phyloP scores from a whole-genome alignment of 139 green algal species.

The Chlamydomonas applanata region DNA sequence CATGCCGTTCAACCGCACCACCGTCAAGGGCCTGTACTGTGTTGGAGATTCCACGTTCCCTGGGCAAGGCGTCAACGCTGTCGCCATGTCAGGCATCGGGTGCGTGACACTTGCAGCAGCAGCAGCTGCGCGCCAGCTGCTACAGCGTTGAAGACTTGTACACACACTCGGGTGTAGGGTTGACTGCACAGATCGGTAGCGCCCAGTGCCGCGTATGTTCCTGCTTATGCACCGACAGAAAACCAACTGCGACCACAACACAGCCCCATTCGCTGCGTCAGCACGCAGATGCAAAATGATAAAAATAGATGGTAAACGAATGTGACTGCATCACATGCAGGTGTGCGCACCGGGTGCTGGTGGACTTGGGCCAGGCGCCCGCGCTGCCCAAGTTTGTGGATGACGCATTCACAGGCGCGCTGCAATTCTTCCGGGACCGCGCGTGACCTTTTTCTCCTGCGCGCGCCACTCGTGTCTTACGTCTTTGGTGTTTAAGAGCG shows the following conservation, averaged over 20 bases:
- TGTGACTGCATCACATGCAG: too few species aligned
- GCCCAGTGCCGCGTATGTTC: neutral
- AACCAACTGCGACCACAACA: neutral
- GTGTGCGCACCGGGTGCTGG: neutral
- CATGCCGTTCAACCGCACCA: constrained; percentile 91
- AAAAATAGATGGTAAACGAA: too few species aligned
- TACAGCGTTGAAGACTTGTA: neutral
- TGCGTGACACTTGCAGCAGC: neutral
- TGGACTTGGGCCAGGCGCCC: neutral
- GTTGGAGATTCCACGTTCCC: constrained; percentile 93
- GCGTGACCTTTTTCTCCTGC: neutral
- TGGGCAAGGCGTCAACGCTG: constrained; percentile 44
- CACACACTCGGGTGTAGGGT: too few species aligned
- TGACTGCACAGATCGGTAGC: too few species aligned
- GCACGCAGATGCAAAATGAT: too few species aligned
- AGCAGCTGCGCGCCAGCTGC: neutral
- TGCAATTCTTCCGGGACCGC: constrained; percentile 6
- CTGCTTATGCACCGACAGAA: neutral
- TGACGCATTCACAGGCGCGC: neutral
- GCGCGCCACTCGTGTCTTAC: too few species aligned
- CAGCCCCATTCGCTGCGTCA: too few species aligned
- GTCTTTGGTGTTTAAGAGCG: too few species aligned
- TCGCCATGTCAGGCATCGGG: constrained; percentile 11
- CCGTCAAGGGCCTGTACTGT: constrained; percentile 79
- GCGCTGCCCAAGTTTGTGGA: neutral